Percentiles rank a stretch among this genome's conserved stretches.
These are phyloP conservation scores for Pythium phragmiticola DNA, from an alignment of 352 stramenopile species.

Conservation along the genomic window DNA sequence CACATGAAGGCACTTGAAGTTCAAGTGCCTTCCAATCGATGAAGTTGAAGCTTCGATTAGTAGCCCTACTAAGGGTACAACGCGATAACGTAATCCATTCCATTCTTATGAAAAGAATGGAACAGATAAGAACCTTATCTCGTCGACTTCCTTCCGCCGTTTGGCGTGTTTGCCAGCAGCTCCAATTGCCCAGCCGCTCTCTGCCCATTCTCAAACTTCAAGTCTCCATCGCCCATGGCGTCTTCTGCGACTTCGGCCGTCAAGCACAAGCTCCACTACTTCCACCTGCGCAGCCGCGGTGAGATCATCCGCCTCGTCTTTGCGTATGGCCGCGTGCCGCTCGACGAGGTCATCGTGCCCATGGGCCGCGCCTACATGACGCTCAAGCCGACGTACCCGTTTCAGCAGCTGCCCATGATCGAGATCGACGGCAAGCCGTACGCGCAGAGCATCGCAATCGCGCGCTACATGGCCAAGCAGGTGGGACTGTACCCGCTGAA, in stretches of 20 bases:
- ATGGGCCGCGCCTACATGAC: constrained; percentile 26
- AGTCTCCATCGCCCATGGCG: neutral
- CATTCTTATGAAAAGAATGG: neutral
- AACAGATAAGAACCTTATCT: neutral
- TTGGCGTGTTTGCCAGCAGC: neutral
- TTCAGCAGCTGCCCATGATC: constrained; percentile 43
- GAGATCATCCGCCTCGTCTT: constrained; percentile 47
- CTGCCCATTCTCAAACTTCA: neutral
- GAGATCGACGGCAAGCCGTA: constrained; percentile 42
- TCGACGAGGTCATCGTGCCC: constrained; percentile 39
- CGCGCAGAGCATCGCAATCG: constrained; percentile 37
- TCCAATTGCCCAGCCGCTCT: neutral
- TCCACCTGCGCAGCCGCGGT: constrained; percentile 39
- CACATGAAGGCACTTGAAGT: constrained; percentile 6
- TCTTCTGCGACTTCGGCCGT: neutral
- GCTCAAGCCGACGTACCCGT: constrained; percentile 39
- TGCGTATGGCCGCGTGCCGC: constrained; percentile 35
- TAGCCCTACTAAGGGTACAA: neutral
- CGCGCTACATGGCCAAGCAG: constrained; percentile 42
- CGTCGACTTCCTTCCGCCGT: too few relatives aligned
- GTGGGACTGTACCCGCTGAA: constrained; percentile 35
- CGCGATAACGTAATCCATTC: neutral
- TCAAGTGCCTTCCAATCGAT: neutral
- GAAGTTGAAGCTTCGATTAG: constrained; percentile 13
- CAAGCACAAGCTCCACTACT: constrained; percentile 38